These are phyloP conservation scores for Pythium vanterpoolii DNA, from an alignment of 352 stramenopile genomes.

Conservation along the genomic window DNA sequence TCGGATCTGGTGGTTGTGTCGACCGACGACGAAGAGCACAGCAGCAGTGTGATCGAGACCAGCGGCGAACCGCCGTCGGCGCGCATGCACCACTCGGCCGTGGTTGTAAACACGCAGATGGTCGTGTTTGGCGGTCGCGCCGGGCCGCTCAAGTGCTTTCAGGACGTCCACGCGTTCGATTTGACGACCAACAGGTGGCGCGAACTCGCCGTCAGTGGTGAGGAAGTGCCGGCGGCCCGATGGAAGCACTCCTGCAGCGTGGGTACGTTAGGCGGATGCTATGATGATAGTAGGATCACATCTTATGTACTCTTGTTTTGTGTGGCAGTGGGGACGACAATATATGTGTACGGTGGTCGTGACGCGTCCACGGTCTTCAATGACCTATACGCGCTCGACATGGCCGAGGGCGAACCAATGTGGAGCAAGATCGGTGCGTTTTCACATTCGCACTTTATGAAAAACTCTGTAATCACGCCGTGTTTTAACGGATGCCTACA, in stretches of 20 bases:
- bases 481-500: background rate
- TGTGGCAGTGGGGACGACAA: slow-evolving; percentile 61
- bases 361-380: slow-evolving; percentile 61
- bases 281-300: background rate
- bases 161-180: slow-evolving; percentile 61
- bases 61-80: slow-evolving; percentile 26
- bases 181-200: slow-evolving; percentile 46
- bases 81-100: slow-evolving; percentile 76
- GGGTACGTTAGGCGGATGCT: slow-evolving; percentile 28
- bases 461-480: background rate
- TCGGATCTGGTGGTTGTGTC: slow-evolving; percentile 36
- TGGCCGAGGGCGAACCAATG: slow-evolving; percentile 27
- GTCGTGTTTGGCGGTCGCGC: slow-evolving; percentile 78
- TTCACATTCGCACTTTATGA: background rate
- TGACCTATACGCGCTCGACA: slow-evolving; percentile 67
- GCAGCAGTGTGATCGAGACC: background rate
- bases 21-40: slow-evolving; percentile 8
- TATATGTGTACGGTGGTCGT: slow-evolving; percentile 75
- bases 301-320: background rate
- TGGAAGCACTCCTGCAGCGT: slow-evolving; percentile 73
- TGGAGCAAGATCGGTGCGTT: slow-evolving; percentile 58
- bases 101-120: slow-evolving; percentile 51
- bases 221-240: slow-evolving; percentile 38
- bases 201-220: slow-evolving; percentile 26
- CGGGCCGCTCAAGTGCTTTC: slow-evolving; percentile 61